These are phyloP conservation scores for Elsinoe ampelina DNA, from an alignment of 2,329 filamentous ascomycete species.

Conservation along the genomic window DNA sequence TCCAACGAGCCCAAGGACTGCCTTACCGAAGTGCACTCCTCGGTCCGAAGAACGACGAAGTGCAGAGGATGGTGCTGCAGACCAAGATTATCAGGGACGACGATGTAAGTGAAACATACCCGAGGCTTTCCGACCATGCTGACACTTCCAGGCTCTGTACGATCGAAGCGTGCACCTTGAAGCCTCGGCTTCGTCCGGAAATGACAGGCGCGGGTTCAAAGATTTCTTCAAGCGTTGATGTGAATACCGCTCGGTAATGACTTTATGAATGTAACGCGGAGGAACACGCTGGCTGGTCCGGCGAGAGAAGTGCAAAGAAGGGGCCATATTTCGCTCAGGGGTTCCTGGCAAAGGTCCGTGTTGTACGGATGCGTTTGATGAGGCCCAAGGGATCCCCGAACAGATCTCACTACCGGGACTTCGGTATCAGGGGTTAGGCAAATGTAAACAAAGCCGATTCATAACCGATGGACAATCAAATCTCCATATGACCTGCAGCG, in stretches of 20 bases:
- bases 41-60: constrained; percentile 53
- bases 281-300: not conserved
- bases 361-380: too few species aligned
- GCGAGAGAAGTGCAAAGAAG: not conserved
- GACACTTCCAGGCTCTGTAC: constrained; percentile 15
- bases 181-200: constrained; percentile 1
- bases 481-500: too few species aligned
- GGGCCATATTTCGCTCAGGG: not conserved
- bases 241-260: constrained; percentile 3
- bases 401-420: too few species aligned
- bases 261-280: not conserved
- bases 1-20: constrained; percentile 83
- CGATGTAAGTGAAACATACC: constrained; percentile 61
- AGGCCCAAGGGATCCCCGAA: too few species aligned
- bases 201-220: constrained; percentile 13
- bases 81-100: constrained; percentile 75
- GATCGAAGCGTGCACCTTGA: constrained; percentile 15
- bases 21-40: constrained; percentile 47
- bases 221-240: constrained; percentile 16
- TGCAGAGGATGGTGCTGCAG: constrained; percentile 68
- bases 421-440: too few species aligned
- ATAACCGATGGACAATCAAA: too few species aligned
- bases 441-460: too few species aligned
- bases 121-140: constrained; percentile 26
- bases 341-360: too few species aligned